Evolutionary conservation across 2,329 filamentous ascomycete species (phyloP), one percentile per base, ranked within the genome.

Genomic region (Hypoxylon sp.): DNA sequence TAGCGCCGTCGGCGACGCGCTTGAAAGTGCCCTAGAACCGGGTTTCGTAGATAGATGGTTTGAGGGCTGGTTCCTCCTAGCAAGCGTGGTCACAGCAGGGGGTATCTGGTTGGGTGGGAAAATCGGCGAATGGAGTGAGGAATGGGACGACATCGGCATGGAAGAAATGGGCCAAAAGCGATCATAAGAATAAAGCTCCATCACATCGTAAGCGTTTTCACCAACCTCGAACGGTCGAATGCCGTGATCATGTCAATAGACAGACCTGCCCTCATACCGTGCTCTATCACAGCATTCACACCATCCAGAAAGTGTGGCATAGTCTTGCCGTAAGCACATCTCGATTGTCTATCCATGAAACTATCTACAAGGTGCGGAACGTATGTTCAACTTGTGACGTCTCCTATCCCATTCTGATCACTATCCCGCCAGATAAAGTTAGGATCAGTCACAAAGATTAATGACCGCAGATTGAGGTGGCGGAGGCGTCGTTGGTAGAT

Each of bases 31-130:
- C 14, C 83, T 97, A 8, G 91, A 93, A 74, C 88, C 88, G 5
- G 83, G 84, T 0, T 93, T 93, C 74, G 91, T 93, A 4, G 90
- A 97, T 75, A 85, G 88, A 31, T 97, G 94, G 94, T 97, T 97
- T 73, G 94, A 97, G 78, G 90, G 89, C 6, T 95, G 93, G 90
- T 97, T 97, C 78, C 79, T 97, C 62, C 77, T 90, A 2, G 91
- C 91, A 4, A 91, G 90, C 68, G 81, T 84, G 0, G 76, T 86
- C 11, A 96, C 93, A 1, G 89, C 86, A 1, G 76, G 87, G n/a
- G 93, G 92, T 0, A 89, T 97, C 22, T 92, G 91, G 85, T 77
- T 94, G 3, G 91, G 92, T 0, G 85, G 88, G 68, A 90, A 88
- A 76, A 81, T 93, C 1, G 82, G 75, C 67, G 81, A 78, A 73